Percentiles rank a stretch among this genome's conserved stretches.
Evolutionary conservation across 2,329 filamentous ascomycete species (phyloP).

Genomic region (Chaetomiaceae sp.): DNA sequence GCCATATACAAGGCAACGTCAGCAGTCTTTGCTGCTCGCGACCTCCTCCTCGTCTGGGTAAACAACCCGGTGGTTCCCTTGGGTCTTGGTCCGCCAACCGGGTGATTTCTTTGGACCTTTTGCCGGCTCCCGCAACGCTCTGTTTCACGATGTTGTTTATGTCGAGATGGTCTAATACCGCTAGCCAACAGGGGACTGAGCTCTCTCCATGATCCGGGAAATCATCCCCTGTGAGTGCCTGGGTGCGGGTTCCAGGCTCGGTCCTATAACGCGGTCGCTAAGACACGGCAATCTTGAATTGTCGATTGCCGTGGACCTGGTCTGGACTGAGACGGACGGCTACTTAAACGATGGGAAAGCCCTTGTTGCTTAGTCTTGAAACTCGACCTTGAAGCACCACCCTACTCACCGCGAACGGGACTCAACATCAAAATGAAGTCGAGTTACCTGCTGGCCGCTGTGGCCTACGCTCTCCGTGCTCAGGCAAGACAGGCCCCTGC

Average conservation of each 20-base stretch:
- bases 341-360: background rate
- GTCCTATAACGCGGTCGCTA: background rate
- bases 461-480: background rate
- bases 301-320: background rate
- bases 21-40: background rate
- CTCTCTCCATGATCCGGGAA: background rate
- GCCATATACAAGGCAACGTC: background rate
- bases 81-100: background rate
- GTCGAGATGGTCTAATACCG: background rate
- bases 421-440: constrained; percentile 8
- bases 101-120: background rate
- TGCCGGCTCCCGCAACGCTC: background rate
- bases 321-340: background rate
- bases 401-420: too few relatives aligned
- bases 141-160: background rate
- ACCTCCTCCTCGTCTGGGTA: constrained; percentile 6
- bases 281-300: background rate
- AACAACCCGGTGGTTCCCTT: background rate
- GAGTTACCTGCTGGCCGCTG: constrained; percentile 8
- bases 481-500: background rate
- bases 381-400: too few relatives aligned
- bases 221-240: too few relatives aligned
- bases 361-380: too few relatives aligned
- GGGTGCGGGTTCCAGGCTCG: too few relatives aligned
- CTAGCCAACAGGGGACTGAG: background rate